Conservation (phyloP, 2,329 filamentous ascomycete genomes). For the Penicillium fuscoglaucum region DNA sequence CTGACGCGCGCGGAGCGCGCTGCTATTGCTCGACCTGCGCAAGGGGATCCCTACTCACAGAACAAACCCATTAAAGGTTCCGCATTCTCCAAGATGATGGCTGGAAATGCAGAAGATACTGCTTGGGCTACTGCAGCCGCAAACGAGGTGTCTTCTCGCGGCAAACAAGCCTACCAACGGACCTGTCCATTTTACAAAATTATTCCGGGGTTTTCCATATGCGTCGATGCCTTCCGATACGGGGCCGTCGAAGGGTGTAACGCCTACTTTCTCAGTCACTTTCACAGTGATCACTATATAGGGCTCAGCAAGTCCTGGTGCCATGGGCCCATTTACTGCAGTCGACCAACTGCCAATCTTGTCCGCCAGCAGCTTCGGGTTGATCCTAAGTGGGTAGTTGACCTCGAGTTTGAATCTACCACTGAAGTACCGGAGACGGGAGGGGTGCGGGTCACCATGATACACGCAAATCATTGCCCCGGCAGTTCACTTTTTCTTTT, state of each 20-base stretch:
- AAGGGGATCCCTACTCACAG: conserved; percentile 73
- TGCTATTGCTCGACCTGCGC: conserved; percentile 72
- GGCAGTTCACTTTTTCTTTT: conserved; percentile 93
- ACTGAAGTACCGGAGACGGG: conserved; percentile 78
- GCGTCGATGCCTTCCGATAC: conserved; percentile 94
- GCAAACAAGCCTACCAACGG: conserved; percentile 81
- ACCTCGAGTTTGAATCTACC: conserved; percentile 79
- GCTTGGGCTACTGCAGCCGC: conserved; percentile 89
- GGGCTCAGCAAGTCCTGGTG: conserved; percentile 84
- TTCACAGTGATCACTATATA: conserved; percentile 96
- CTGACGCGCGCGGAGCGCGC: conserved; percentile 65
- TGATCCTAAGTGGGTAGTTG: conserved; percentile 79
- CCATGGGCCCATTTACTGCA: conserved; percentile 96
- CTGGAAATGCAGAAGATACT: conserved; percentile 80
- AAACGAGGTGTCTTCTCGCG: conserved; percentile 72
- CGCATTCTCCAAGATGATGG: conserved; percentile 92
- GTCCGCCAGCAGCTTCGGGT: conserved; percentile 84
- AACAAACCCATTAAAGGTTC: conserved; percentile 53
- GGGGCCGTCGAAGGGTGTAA: conserved; percentile 88
- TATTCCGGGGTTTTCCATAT: conserved; percentile 86
- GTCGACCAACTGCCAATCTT: conserved; percentile 84
- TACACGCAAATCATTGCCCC: conserved; percentile 93
- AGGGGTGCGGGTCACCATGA: conserved; percentile 87
- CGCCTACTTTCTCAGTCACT: conserved; percentile 96
- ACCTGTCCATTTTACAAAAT: conserved; percentile 99